Percentiles rank a stretch among this genome's conserved stretches.
Conservation (phyloP, 495 filamentous ascomycete species). For the Penicillium steckii region DNA sequence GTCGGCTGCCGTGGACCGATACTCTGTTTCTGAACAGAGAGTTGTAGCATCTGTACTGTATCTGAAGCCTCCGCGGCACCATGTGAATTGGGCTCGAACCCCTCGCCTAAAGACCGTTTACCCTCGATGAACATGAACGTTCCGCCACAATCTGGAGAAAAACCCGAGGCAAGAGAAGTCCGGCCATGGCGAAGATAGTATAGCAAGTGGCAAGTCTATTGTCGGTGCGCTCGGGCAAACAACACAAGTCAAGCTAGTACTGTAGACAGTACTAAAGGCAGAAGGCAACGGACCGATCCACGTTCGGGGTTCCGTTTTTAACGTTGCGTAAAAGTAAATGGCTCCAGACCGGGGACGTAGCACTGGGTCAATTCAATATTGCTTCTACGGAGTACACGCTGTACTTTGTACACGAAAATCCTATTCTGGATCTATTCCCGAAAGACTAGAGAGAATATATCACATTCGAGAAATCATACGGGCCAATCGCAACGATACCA, state of each 20-base stretch:
- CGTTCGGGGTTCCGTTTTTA: not conserved
- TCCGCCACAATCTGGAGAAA: not conserved
- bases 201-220: not conserved
- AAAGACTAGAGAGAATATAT: not conserved
- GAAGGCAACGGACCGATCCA: not conserved
- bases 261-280: not conserved
- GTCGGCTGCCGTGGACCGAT: not conserved
- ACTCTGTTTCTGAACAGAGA: too few relatives aligned
- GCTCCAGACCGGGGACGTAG: not conserved
- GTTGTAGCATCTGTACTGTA: conserved; percentile 1
- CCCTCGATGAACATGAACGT: not conserved
- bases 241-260: too few relatives aligned
- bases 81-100: conserved; percentile 7
- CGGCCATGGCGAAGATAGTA: not conserved
- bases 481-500: not conserved
- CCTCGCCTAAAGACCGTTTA: conserved; percentile 9
- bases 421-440: not conserved
- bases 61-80: conserved; percentile 10
- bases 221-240: not conserved
- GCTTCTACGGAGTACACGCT: too few relatives aligned
- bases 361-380: not conserved
- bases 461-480: conserved; percentile 2
- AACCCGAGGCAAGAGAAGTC: not conserved
- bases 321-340: not conserved
- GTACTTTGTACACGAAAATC: not conserved